Evolutionary conservation across 345 rosid genomes (phyloP).

Genomic region (Murraya koenigii): DNA sequence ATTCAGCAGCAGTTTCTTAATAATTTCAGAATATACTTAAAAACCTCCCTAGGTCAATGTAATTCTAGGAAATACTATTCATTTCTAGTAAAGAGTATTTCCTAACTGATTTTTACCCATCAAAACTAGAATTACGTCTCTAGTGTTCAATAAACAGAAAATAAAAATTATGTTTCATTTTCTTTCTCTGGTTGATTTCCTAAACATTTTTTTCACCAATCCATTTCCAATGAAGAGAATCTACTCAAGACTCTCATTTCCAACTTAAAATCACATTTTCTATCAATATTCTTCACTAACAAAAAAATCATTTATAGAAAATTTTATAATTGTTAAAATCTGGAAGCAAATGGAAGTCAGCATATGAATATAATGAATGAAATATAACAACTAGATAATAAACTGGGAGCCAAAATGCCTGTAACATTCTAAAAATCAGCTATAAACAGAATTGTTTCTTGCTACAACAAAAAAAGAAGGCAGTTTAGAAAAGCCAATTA

Average conservation of each 20-base stretch:
- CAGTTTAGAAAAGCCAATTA: conserved; percentile 72
- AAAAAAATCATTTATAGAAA: neutral
- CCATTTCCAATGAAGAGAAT: neutral
- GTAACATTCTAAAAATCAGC: neutral
- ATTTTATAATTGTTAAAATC: neutral
- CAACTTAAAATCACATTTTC: neutral
- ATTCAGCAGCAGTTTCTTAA: neutral
- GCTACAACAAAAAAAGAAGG: conserved; percentile 15
- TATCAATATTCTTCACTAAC: neutral
- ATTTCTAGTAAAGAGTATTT: neutral
- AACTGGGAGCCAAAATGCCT: conserved; percentile 1
- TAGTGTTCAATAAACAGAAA: neutral
- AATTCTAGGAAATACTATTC: neutral
- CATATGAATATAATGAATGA: neutral
- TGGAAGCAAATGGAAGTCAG: neutral
- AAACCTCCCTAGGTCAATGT: neutral
- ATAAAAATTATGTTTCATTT: neutral
- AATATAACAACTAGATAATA: neutral
- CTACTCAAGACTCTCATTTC: neutral
- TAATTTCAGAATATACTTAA: neutral
- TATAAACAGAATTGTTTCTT: conserved; percentile 24
- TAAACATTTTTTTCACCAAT: neutral
- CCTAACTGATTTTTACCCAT: neutral
- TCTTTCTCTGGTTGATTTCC: neutral
- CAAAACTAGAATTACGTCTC: neutral